These are phyloP conservation scores for Talaromyces sp. DNA, from an alignment of 2,329 filamentous ascomycete species.

Conservation along the genomic window DNA sequence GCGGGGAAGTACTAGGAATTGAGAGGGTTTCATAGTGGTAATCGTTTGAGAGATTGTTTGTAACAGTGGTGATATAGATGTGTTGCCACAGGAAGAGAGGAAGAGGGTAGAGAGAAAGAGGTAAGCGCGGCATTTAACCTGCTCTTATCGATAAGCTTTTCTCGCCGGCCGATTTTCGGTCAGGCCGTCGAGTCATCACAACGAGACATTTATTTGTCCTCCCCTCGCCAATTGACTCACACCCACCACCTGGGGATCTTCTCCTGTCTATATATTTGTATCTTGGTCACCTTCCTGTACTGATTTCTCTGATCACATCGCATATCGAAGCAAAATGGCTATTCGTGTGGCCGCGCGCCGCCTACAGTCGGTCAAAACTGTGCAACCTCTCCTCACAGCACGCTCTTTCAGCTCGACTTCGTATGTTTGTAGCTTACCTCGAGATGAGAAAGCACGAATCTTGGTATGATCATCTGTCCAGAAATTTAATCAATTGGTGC, in stretches of 20 bases:
- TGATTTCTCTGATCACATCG: neutral
- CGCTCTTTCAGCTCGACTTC: conserved; percentile 29
- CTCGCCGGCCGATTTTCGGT: conserved; percentile 15
- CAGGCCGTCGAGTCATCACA: conserved; percentile 2
- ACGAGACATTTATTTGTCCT: conserved; percentile 10
- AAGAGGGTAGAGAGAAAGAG: neutral
- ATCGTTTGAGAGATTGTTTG: neutral
- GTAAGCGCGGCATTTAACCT: neutral
- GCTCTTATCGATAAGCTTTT: conserved; percentile 17
- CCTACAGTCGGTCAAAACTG: conserved; percentile 27
- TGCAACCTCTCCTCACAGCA: conserved; percentile 29
- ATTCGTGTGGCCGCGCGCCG: conserved; percentile 36
- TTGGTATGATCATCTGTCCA: neutral
- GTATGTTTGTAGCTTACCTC: conserved; percentile 24
- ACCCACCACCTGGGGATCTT: neutral
- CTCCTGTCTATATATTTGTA: neutral
- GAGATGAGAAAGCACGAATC: conserved; percentile 25
- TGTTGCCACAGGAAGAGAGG: neutral
- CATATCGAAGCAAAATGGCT: conserved; percentile 22
- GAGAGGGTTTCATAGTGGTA: neutral
- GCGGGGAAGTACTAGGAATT: neutral
- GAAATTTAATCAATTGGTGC: neutral
- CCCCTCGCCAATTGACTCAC: conserved; percentile 13
- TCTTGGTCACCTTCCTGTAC: too few species aligned
- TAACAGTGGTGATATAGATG: neutral